Base-by-base conservation (phyloP, 2,329 filamentous ascomycete species). In the Cadophora gregata region DNA sequence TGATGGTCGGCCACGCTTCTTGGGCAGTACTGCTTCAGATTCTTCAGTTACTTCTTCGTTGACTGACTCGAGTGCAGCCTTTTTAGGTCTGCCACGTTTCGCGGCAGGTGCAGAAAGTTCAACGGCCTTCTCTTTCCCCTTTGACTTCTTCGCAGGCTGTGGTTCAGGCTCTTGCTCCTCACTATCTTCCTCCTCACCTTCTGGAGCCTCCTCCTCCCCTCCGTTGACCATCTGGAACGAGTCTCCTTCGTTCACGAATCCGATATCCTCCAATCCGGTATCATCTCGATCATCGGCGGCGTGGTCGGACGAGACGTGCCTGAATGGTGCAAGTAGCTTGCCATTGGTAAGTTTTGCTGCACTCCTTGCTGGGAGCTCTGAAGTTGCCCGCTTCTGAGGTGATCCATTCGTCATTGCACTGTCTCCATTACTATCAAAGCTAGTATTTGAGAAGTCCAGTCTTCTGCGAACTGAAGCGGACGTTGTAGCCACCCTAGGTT, bases 251-350 rank as follows among this genome's bases (percentile, higher is more conserved):
- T 69, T 63, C 79, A 84, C 64, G 86, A 81, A 27, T 85, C 83
- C 84, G 86, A 86, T 50, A 19, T 72, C 65, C n/a, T 84, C 83
- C 71, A 83, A 76, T 71, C 77, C 72, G 12, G 58, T 64, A 48
- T 76, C 72, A 47, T 78, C 69, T 29, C 74, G 71, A 14, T 78
- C 77, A 10, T 58, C 53, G 60, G 45, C 47, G 25, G 27, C 29
- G 53, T 62, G 59, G n/a, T 55, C 27, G 56, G 50, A 51, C 14
- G 66, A 65, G 9, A 63, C 24, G n/a, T 58, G 45, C 27, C 21
- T 42, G n/a, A 38, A 51, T 29, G 68, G 69, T 5, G 65, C 64
- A 29, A 70, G 65, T 42, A 68, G 67, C 29, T 68, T 71, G n/a
- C 67, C 68, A 56, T 72, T 72, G 3, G 65, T 68, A 24, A 74